These are phyloP conservation scores for Malassezia sp. DNA, from an alignment of 1,284 basidiomycete species.

Conservation along the genomic window DNA sequence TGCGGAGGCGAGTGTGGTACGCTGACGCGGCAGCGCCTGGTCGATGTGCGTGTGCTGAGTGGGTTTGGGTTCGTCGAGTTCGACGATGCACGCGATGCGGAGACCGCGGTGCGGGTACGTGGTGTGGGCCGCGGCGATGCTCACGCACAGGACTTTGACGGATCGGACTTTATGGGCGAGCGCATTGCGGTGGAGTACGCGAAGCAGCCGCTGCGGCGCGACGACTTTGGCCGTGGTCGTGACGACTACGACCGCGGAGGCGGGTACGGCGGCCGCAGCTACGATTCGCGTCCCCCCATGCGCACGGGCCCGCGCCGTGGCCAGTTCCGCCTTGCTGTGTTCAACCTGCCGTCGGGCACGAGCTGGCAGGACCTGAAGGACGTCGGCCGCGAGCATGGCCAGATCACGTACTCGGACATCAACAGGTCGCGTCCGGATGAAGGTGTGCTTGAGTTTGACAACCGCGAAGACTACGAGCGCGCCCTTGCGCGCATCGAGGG, in stretches of 20 bases:
- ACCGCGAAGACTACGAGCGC: slow-evolving; percentile 40
- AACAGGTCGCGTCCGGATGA: slow-evolving; percentile 39
- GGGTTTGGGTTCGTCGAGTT: slow-evolving; percentile 44
- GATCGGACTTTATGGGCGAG: slow-evolving; percentile 42
- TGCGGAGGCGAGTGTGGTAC: background rate
- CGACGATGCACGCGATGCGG: slow-evolving; percentile 42
- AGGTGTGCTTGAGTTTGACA: slow-evolving; percentile 44
- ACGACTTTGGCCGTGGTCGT: slow-evolving; percentile 12
- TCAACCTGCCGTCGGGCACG: slow-evolving; percentile 74
- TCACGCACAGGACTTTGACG: slow-evolving; percentile 33
- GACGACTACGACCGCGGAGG: slow-evolving; percentile 17
- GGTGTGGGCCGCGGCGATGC: too few relatives aligned
- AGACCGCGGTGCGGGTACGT: slow-evolving; percentile 35
- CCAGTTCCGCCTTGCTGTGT: slow-evolving; percentile 35
- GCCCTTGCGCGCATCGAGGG: slow-evolving; percentile 43
- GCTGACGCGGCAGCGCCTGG: slow-evolving; percentile 5
- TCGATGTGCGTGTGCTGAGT: slow-evolving; percentile 42
- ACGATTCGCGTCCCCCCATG: slow-evolving; percentile 20
- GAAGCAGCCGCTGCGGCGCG: slow-evolving; percentile 24
- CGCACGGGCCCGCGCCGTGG: slow-evolving; percentile 32
- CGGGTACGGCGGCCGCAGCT: slow-evolving; percentile 1
- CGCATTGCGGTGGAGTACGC: slow-evolving; percentile 42
- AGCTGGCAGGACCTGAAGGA: slow-evolving; percentile 98
- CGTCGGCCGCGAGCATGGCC: slow-evolving; percentile 79
- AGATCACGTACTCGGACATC: slow-evolving; percentile 41